phyloP scores from a whole-genome alignment of 2,329 filamentous ascomycete species.

The Colletotrichum spinosum region DNA sequence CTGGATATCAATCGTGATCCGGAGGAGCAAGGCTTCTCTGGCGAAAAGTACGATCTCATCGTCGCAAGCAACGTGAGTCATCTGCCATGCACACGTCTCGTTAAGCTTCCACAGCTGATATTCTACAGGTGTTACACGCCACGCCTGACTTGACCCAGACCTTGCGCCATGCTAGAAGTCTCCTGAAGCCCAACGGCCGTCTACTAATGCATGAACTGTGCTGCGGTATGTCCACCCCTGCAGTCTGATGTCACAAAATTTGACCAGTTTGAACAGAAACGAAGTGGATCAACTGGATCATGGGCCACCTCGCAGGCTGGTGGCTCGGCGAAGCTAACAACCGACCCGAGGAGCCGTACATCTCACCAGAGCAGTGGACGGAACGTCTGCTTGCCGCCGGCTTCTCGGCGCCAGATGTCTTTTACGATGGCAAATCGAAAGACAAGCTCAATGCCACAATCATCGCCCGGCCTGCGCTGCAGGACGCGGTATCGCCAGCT shows the following conservation, averaged over 20 bases:
- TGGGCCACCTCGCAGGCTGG: slow-evolving; percentile 43
- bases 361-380: slow-evolving; percentile 26
- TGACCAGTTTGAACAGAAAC: slow-evolving; percentile 14
- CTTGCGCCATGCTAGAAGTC: slow-evolving; percentile 1
- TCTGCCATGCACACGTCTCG: neutral
- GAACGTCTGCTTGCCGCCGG: slow-evolving; percentile 1
- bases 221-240: neutral
- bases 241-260: neutral
- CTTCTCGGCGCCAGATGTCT: neutral
- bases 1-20: slow-evolving; percentile 44
- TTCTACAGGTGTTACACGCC: slow-evolving; percentile 15
- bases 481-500: neutral
- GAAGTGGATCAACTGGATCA: slow-evolving; percentile 45
- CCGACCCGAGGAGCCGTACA: slow-evolving; percentile 43
- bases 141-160: slow-evolving; percentile 22
- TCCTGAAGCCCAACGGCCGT: slow-evolving; percentile 14
- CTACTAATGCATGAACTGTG: slow-evolving; percentile 27
- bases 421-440: neutral
- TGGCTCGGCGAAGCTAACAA: slow-evolving; percentile 43
- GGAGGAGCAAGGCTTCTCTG: slow-evolving; percentile 46
- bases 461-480: neutral
- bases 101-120: neutral
- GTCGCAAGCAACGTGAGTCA: slow-evolving; percentile 45
- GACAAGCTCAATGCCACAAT: slow-evolving; percentile 18
- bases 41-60: slow-evolving; percentile 51